phyloP scores from a whole-genome alignment of 1,284 basidiomycete genomes.

The Flammula alnicola region DNA sequence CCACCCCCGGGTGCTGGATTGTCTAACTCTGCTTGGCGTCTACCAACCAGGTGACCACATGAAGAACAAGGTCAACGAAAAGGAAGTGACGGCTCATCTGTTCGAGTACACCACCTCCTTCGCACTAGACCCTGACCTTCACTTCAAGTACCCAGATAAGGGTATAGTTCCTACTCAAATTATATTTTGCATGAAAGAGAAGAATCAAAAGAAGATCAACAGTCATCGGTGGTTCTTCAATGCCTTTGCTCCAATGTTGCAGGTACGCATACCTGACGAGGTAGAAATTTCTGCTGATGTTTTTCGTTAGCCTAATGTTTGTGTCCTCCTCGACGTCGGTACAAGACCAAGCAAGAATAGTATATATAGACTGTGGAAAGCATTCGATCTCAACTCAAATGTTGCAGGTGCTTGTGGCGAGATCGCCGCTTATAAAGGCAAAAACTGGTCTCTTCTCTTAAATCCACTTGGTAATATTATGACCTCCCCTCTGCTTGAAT shows the following conservation, averaged over 20 bases:
- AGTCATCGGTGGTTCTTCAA: slow-evolving; percentile 97
- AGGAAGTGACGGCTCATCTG: slow-evolving; percentile 90
- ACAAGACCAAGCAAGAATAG: slow-evolving; percentile 86
- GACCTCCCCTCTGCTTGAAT: slow-evolving; percentile 20
- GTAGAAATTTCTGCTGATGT: not conserved
- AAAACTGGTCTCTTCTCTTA: slow-evolving; percentile 77
- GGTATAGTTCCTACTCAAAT: slow-evolving; percentile 94
- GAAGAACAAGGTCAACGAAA: slow-evolving; percentile 89
- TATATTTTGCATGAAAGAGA: slow-evolving; percentile 92
- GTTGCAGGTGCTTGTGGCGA: slow-evolving; percentile 96
- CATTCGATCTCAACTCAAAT: slow-evolving; percentile 91
- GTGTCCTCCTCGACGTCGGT: slow-evolving; percentile 91
- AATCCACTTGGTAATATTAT: slow-evolving; percentile 88
- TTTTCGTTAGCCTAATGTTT: slow-evolving; percentile 78
- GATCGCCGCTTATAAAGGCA: slow-evolving; percentile 92
- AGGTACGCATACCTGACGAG: slow-evolving; percentile 48
- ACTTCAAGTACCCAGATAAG: slow-evolving; percentile 95
- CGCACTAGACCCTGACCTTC: slow-evolving; percentile 84
- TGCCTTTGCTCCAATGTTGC: slow-evolving; percentile 76
- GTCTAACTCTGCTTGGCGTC: slow-evolving; percentile 80
- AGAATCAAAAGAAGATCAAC: slow-evolving; percentile 96
- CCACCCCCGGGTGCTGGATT: slow-evolving; percentile 93
- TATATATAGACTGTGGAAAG: slow-evolving; percentile 94
- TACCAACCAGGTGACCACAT: slow-evolving; percentile 84
- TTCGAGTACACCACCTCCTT: slow-evolving; percentile 97